phyloP scores from a whole-genome alignment of 2,329 filamentous ascomycete species.

The Colletotrichum paranaense region DNA sequence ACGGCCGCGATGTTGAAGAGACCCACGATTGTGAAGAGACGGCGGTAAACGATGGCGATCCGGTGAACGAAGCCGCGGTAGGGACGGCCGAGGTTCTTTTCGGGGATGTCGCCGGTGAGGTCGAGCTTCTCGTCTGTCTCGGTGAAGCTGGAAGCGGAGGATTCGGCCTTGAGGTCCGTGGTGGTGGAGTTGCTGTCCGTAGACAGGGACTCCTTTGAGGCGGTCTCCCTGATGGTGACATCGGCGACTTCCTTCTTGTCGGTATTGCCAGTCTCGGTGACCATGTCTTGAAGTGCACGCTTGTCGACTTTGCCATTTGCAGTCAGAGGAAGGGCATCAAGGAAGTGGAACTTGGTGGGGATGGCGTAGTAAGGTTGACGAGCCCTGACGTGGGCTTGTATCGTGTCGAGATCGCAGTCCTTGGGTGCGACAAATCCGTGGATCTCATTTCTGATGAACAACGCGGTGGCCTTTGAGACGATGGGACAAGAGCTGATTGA shows the following conservation, averaged over 20 bases:
- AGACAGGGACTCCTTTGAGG: slow-evolving; percentile 10
- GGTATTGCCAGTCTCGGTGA: slow-evolving; percentile 13
- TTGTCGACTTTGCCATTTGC: slow-evolving; percentile 69
- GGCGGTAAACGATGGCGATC: slow-evolving; percentile 65
- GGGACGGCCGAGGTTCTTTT: slow-evolving; percentile 52
- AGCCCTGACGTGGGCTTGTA: slow-evolving; percentile 51
- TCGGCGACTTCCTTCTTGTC: not conserved
- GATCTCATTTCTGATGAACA: slow-evolving; percentile 59
- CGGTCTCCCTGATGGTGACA: slow-evolving; percentile 11
- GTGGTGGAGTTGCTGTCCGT: slow-evolving; percentile 4
- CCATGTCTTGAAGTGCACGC: slow-evolving; percentile 52
- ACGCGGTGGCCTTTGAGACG: slow-evolving; percentile 58
- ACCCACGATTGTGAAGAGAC: slow-evolving; percentile 65
- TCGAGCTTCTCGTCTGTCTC: slow-evolving; percentile 31
- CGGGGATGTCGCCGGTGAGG: slow-evolving; percentile 45
- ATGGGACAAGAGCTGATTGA: slow-evolving; percentile 57
- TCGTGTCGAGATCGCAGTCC: slow-evolving; percentile 45
- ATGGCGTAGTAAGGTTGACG: slow-evolving; percentile 67
- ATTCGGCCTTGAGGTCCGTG: slow-evolving; percentile 5
- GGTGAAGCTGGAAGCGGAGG: slow-evolving; percentile 25
- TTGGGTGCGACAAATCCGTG: slow-evolving; percentile 57
- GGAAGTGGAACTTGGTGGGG: slow-evolving; percentile 56
- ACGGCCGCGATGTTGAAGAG: slow-evolving; percentile 62
- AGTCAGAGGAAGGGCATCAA: slow-evolving; percentile 60
- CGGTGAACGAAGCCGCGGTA: slow-evolving; percentile 54